Evolutionary conservation across 139 green algal species (phyloP).

Genomic region (Mesotaenium endlicherianum): DNA sequence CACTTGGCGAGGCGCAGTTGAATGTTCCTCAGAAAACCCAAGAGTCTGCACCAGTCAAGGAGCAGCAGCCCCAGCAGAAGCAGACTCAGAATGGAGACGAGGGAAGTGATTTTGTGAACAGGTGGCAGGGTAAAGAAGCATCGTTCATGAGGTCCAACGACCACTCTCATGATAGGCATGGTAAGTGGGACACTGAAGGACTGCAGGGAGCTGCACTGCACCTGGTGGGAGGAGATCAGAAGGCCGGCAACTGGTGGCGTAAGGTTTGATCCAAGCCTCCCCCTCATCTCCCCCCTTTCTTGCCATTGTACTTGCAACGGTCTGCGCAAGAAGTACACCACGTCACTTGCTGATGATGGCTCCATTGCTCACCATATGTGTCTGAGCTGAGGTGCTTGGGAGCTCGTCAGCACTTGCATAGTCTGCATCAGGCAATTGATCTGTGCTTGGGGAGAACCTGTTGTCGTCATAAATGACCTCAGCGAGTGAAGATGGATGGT

Average conservation of each 20-base stretch:
- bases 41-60: neutral
- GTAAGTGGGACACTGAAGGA: slow-evolving; percentile 25
- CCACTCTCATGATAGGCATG: slow-evolving; percentile 14
- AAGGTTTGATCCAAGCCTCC: neutral
- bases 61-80: slow-evolving; percentile 1
- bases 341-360: neutral
- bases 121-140: slow-evolving; percentile 34
- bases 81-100: slow-evolving; percentile 1
- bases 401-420: neutral
- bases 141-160: slow-evolving; percentile 42
- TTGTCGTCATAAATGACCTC: no score
- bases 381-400: neutral
- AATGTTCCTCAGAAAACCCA: neutral
- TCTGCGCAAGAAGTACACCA: neutral
- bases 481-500: no score
- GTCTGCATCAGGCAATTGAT: neutral
- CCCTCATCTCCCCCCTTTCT: neutral
- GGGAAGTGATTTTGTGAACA: slow-evolving; percentile 29
- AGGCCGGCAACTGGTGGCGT: slow-evolving; percentile 35
- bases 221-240: slow-evolving; percentile 37
- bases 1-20: neutral
- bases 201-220: neutral
- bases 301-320: neutral
- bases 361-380: neutral
- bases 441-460: neutral